Evolutionary conservation across 2,329 filamentous ascomycete genomes (phyloP).

Genomic region (Microascus cirrosus): DNA sequence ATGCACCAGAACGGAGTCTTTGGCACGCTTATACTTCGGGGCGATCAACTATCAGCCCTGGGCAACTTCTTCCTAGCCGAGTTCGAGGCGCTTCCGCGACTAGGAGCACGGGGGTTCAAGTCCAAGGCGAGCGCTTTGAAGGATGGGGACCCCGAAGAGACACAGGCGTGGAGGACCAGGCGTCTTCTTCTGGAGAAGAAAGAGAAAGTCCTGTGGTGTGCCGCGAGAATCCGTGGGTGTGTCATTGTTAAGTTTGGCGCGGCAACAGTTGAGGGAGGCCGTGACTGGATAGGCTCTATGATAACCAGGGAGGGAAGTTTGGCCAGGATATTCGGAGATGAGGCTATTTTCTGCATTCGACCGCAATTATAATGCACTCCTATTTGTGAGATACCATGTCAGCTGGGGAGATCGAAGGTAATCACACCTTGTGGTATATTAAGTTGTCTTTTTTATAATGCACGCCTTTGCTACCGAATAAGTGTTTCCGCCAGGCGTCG

Average conservation of each 20-base stretch:
- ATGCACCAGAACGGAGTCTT: conserved; percentile 70
- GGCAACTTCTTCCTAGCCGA: conserved; percentile 67
- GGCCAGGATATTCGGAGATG: conserved; percentile 60
- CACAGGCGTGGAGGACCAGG: conserved; percentile 34
- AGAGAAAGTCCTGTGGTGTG: conserved; percentile 66
- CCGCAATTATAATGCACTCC: conserved; percentile 16
- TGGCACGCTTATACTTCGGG: conserved; percentile 75
- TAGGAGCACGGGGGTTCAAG: conserved; percentile 72
- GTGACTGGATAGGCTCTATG: conserved; percentile 70
- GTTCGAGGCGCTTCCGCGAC: conserved; percentile 66
- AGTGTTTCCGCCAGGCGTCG: no score
- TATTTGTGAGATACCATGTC: no score
- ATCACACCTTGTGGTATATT: no score
- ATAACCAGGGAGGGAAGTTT: conserved; percentile 65
- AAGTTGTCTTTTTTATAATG: no score
- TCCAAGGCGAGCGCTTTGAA: conserved; percentile 34
- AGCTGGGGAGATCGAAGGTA: no score
- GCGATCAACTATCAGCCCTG: conserved; percentile 54
- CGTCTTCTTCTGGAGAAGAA: conserved; percentile 48
- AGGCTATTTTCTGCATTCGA: conserved; percentile 66
- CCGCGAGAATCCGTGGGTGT: conserved; percentile 68
- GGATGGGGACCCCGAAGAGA: conserved; percentile 17
- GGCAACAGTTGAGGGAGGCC: conserved; percentile 66
- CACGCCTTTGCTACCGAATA: no score
- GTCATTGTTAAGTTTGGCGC: conserved; percentile 89